These are phyloP conservation scores for Diaporthe ampelina DNA, from an alignment of 2,329 filamentous ascomycete genomes.

Conservation along the genomic window DNA sequence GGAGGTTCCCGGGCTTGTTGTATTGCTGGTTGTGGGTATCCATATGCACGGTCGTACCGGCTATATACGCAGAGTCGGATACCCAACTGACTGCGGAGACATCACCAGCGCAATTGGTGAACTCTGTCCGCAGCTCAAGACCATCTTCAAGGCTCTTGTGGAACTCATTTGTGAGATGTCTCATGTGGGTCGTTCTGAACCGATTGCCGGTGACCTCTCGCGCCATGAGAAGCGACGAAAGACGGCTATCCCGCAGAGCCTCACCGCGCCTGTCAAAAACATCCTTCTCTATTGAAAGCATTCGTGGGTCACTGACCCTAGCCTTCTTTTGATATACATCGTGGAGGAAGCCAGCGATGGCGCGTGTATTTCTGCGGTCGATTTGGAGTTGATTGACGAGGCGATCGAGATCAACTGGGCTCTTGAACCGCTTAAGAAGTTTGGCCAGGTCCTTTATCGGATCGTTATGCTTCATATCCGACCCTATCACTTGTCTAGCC, in stretches of 20 bases:
- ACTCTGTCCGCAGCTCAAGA: constrained; percentile 65
- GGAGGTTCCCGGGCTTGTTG: constrained; percentile 74
- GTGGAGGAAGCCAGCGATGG: constrained; percentile 54
- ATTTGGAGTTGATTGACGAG: constrained; percentile 26
- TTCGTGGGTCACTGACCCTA: constrained; percentile 41
- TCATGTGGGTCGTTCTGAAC: constrained; percentile 57
- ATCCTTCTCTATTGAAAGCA: constrained; percentile 51
- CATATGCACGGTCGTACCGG: constrained; percentile 73
- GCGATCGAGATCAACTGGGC: background rate
- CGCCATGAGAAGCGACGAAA: constrained; percentile 61
- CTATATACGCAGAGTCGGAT: constrained; percentile 67
- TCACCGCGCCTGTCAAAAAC: constrained; percentile 48
- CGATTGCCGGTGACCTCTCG: constrained; percentile 64
- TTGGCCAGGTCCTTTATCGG: constrained; percentile 41
- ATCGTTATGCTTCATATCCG: constrained; percentile 38
- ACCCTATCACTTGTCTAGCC: constrained; percentile 30
- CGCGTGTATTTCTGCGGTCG: constrained; percentile 48
- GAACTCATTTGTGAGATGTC: constrained; percentile 62
- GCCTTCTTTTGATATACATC: constrained; percentile 51
- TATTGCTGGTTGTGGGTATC: constrained; percentile 76
- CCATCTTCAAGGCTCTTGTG: constrained; percentile 64
- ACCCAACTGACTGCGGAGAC: constrained; percentile 72
- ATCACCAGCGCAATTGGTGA: constrained; percentile 73
- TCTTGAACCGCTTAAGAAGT: constrained; percentile 38
- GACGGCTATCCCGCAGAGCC: constrained; percentile 47